Conservation (phyloP, 2,329 filamentous ascomycete genomes). For the Laburnicola sp. region DNA sequence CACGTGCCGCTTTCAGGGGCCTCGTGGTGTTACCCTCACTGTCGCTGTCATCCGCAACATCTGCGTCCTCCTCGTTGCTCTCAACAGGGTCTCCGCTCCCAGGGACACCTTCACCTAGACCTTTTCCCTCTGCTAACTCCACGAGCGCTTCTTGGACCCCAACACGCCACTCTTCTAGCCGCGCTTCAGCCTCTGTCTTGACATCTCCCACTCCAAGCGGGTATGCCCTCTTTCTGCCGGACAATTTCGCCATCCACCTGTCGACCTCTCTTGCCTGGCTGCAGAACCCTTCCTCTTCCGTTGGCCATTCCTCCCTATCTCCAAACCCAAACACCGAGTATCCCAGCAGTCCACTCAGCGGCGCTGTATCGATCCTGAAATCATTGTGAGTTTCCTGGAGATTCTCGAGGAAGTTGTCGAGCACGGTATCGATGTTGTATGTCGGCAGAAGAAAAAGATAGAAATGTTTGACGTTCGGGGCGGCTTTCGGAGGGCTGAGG, state of each 20-base stretch:
- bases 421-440: slow-evolving; percentile 93
- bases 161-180: slow-evolving; percentile 74
- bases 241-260: slow-evolving; percentile 96
- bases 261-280: slow-evolving; percentile 89
- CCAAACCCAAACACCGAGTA: slow-evolving; percentile 96
- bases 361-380: slow-evolving; percentile 90
- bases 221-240: slow-evolving; percentile 80
- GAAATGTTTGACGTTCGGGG: slow-evolving; percentile 63
- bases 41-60: slow-evolving; percentile 53
- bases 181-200: slow-evolving; percentile 68
- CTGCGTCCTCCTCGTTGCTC: slow-evolving; percentile 73
- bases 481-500: slow-evolving; percentile 69
- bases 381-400: slow-evolving; percentile 93
- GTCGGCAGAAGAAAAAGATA: slow-evolving; percentile 86
- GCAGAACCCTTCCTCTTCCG: slow-evolving; percentile 87
- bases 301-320: slow-evolving; percentile 88
- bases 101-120: slow-evolving; percentile 67
- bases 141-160: slow-evolving; percentile 73
- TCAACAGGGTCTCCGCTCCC: slow-evolving; percentile 84
- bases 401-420: slow-evolving; percentile 85
- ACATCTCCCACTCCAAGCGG: slow-evolving; percentile 87
- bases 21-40: slow-evolving; percentile 30
- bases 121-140: slow-evolving; percentile 58
- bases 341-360: slow-evolving; percentile 74
- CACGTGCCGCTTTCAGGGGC: slow-evolving; percentile 43